These are phyloP conservation scores for Ascochyta lentis DNA, from an alignment of 2,329 filamentous ascomycete species.

Conservation along the genomic window DNA sequence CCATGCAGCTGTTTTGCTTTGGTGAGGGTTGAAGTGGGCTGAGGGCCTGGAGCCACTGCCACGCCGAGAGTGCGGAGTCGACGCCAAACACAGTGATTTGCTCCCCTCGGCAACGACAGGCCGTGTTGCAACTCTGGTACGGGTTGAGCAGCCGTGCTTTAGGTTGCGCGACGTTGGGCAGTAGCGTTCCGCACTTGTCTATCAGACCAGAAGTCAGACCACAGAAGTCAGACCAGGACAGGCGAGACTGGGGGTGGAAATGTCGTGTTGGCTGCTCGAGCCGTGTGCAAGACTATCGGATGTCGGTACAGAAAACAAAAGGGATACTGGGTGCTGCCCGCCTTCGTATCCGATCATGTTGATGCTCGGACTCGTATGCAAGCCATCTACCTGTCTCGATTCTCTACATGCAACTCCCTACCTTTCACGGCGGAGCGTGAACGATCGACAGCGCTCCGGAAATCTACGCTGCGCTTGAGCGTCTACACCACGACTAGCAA, in stretches of 20 bases:
- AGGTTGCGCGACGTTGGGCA: constrained; percentile 7
- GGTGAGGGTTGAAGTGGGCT: not conserved
- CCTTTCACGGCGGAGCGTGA: not conserved
- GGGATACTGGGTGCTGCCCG: not conserved
- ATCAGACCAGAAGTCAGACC: constrained; percentile 5
- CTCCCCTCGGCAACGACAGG: not conserved
- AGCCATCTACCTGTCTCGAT: constrained; percentile 2
- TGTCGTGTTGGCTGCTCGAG: not conserved
- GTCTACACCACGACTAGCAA: not conserved
- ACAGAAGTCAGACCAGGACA: not conserved
- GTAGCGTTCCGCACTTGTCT: not conserved
- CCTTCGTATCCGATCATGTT: not conserved
- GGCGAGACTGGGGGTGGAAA: not conserved
- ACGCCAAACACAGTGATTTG: not conserved
- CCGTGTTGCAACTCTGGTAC: not conserved
- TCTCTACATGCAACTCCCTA: constrained; percentile 1
- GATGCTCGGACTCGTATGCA: not conserved
- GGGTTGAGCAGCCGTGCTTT: not conserved
- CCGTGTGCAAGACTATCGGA: not conserved
- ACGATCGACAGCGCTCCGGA: constrained; percentile 1
- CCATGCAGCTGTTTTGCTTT: not conserved
- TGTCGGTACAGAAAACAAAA: not conserved
- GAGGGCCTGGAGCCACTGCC: constrained; percentile 1
- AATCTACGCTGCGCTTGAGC: not conserved
- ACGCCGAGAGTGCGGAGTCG: not conserved